Evolutionary conservation across 768 basidiomycete species (phyloP), one percentile per base, ranked within the genome.

Genomic region (Pleurotus pulmonarius): DNA sequence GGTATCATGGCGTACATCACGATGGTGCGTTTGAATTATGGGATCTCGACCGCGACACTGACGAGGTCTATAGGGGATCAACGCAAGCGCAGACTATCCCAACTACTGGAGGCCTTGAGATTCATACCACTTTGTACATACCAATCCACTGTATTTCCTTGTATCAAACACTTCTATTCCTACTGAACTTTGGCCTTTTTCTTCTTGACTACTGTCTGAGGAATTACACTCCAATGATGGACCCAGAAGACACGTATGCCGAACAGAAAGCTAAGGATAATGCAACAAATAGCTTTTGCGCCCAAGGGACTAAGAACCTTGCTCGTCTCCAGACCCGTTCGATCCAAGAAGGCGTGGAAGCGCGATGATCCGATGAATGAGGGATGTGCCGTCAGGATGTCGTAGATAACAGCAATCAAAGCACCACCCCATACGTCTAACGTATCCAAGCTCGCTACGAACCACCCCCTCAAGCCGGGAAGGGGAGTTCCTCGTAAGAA

Each of bases 1-100:
- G 81, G 81, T 0, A 58, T 83, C 11, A 62, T 79, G 58, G 80
- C 74, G 7, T 83, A 81, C 60, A 83, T 83, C 49, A 83, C 81
- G 0, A 83, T 83, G 79, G 81, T 78, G 46, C 24, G 70, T 13
- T 25, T 46, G 2, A 5, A n/a, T 4, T 48, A 16, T 24, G 16
- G 15, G n/a, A 46, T 22, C 16, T 22, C 12, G 7, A 12, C 25
- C n/a, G 41, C 6, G 51, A n/a, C 26, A 16, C 45, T 52, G 22
- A 44, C 44, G 9, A n/a, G 15, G 41, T 44, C 38, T 44, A 16
- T 49, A 59, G 58, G 58, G 58, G 5, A 55, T 59, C 20, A 59
- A 59, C 46, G 58, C 58, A 12, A 59, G 58, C 38, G 58, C 58
- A 7, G 55, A 48, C 13, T 59, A 59, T 40, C 26, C 46, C 8